Percentiles rank a stretch among this genome's conserved stretches.
phyloP scores from a whole-genome alignment of 225 moss, liverwort and hornwort genomes.

The Thuidium tamariscinum region DNA sequence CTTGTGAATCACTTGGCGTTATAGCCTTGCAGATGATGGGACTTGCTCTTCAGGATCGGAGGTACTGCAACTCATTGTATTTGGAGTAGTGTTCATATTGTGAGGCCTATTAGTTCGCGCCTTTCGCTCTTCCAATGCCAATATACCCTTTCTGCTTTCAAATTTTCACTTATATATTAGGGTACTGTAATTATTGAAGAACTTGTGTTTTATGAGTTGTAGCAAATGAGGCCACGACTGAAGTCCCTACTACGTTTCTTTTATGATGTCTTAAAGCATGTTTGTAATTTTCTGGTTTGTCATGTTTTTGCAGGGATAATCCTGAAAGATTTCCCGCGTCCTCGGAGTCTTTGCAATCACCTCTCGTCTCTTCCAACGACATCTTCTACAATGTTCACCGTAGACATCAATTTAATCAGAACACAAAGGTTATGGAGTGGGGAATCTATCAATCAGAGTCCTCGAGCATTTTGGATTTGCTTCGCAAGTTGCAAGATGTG shows the following conservation, averaged over 20 bases:
- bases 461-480: slow-evolving; percentile 68
- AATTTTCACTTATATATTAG: not conserved
- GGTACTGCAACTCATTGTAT: slow-evolving; percentile 19
- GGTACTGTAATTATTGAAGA: not conserved
- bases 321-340: slow-evolving; percentile 7
- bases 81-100: not conserved
- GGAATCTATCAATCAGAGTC: slow-evolving; percentile 17
- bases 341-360: slow-evolving; percentile 9
- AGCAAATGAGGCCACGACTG: not conserved
- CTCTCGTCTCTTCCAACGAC: slow-evolving; percentile 21
- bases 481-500: slow-evolving; percentile 49
- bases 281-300: not conserved
- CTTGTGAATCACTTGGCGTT: slow-evolving; percentile 86
- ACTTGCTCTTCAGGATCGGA: slow-evolving; percentile 62
- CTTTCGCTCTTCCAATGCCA: not conserved
- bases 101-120: not conserved
- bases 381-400: slow-evolving; percentile 51
- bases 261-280: not conserved
- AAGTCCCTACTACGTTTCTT: not conserved
- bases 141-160: not conserved
- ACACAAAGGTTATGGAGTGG: slow-evolving; percentile 28
- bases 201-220: not conserved
- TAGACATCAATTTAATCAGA: slow-evolving; percentile 41
- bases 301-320: slow-evolving; percentile 1
- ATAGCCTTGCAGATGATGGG: slow-evolving; percentile 82